Percentiles rank a stretch among this genome's conserved stretches.
phyloP scores from a whole-genome alignment of 495 filamentous ascomycete species.

The Durotheca rogersii region DNA sequence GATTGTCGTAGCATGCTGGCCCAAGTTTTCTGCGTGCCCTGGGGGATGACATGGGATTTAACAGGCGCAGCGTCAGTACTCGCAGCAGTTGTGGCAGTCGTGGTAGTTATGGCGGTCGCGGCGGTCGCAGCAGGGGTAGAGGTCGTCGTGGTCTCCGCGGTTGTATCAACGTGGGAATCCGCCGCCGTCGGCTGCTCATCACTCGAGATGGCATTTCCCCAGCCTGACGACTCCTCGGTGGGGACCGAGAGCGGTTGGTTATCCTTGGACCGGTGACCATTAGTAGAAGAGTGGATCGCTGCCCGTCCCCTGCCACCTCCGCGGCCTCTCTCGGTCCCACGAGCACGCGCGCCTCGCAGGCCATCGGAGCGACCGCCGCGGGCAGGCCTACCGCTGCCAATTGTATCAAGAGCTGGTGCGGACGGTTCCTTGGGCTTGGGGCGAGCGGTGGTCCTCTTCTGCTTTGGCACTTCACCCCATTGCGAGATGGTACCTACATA shows the following conservation, averaged over 20 bases:
- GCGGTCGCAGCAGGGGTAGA: constrained; percentile 26
- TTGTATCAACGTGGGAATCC: background rate
- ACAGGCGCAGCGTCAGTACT: constrained; percentile 26
- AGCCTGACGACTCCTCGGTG: constrained; percentile 48
- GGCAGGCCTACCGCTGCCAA: constrained; percentile 40
- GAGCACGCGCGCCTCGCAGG: constrained; percentile 68
- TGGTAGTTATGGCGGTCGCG: constrained; percentile 23
- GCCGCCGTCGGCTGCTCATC: constrained; percentile 34
- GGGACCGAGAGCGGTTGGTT: constrained; percentile 49
- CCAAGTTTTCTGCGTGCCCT: constrained; percentile 53
- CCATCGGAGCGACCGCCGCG: constrained; percentile 67
- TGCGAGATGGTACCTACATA: constrained; percentile 77
- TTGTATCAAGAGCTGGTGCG: constrained; percentile 54
- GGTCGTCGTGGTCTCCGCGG: constrained; percentile 11
- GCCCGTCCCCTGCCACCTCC: constrained; percentile 59
- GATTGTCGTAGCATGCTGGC: constrained; percentile 56
- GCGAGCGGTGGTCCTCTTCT: constrained; percentile 75
- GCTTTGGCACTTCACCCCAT: constrained; percentile 96
- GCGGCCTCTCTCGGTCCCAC: constrained; percentile 40
- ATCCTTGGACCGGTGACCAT: constrained; percentile 52
- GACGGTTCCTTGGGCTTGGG: constrained; percentile 78
- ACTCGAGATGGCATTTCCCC: constrained; percentile 38
- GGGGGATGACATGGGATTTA: constrained; percentile 38
- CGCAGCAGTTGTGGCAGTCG: constrained; percentile 20
- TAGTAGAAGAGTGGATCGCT: constrained; percentile 54